Evolutionary conservation across 192 early-diverging fungal genomes (phyloP), one percentile per base, ranked within the genome.

Genomic region (Pilaira anomala): DNA sequence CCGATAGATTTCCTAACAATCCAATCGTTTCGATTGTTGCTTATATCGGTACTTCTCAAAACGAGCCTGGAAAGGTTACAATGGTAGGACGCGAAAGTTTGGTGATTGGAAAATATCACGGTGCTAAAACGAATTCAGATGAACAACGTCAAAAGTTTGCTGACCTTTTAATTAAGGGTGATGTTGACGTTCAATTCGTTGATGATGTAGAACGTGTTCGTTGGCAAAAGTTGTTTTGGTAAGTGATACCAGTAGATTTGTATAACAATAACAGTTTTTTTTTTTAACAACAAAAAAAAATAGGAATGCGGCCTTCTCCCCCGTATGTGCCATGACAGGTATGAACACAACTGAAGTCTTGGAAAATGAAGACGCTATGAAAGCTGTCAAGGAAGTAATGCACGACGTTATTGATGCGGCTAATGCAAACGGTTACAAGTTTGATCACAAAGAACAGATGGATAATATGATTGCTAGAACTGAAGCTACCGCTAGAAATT

Each of bases 171-270:
- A 74, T 65, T 28, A 46, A 60, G 3, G 74, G 73, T 3, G 80
- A 76, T 1, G 75, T 82, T 0, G 65, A 58, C 7, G 70, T 76
- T 28, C 40, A 63, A 48, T 54, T 76, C 8, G 62, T 75, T 0
- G 75, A 84, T 33, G 78, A 86, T n/a, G 82, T 90, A 67, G 79
- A 86, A 71, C 65, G 74, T 19, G 64, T 76, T 33, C 78, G 87
- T 11, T 90, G 88, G 88, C 74, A 78, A 22, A 90, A 90, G 62
- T 65, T 88, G 3, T 80, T 87, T n/a, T 90, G 88, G 80, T 82
- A 60, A 73, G 66, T 60, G 13, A 45, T n/a, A n/a, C n/a, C n/a
- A n/a, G n/a, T n/a, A n/a, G n/a, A n/a, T n/a, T n/a, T n/a, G n/a
- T n/a, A n/a, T n/a, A n/a, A n/a, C n/a, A n/a, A n/a, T n/a, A n/a